phyloP scores from a whole-genome alignment of 2,329 filamentous ascomycete genomes.

The Scedosporium apiospermum region DNA sequence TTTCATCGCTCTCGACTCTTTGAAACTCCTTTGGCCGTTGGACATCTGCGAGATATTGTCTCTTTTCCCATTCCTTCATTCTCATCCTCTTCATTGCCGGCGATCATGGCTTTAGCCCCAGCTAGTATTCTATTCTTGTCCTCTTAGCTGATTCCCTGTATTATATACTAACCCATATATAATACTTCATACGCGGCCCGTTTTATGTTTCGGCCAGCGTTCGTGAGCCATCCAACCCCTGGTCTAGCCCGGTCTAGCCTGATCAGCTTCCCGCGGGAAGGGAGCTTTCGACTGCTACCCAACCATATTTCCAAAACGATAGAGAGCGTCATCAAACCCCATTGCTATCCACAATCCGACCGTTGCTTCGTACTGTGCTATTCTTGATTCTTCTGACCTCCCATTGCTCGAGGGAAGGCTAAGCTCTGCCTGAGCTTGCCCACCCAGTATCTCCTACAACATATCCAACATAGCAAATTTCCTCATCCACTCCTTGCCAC shows the following conservation, averaged over 20 bases:
- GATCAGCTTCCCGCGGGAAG: background rate
- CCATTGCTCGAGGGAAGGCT: no score
- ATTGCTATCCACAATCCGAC: no score
- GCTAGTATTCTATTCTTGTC: background rate
- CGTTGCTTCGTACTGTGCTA: no score
- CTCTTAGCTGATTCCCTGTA: background rate
- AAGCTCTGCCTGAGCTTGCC: background rate
- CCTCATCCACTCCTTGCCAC: background rate
- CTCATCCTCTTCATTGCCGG: background rate
- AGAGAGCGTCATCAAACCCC: no score
- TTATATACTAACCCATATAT: background rate
- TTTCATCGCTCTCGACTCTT: background rate
- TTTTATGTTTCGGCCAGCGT: constrained; percentile 1
- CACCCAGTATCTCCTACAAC: background rate
- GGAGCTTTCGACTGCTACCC: background rate
- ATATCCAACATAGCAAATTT: background rate
- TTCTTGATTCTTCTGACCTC: no score
- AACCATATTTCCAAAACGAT: background rate
- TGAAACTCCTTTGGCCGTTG: background rate
- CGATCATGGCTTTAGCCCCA: background rate
- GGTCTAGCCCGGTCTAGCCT: background rate
- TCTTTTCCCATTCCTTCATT: background rate
- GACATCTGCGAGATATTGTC: background rate
- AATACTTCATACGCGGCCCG: background rate
- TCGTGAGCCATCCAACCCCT: background rate